These are phyloP conservation scores for Penicillium sp. DNA, from an alignment of 2,329 filamentous ascomycete species.

Conservation along the genomic window DNA sequence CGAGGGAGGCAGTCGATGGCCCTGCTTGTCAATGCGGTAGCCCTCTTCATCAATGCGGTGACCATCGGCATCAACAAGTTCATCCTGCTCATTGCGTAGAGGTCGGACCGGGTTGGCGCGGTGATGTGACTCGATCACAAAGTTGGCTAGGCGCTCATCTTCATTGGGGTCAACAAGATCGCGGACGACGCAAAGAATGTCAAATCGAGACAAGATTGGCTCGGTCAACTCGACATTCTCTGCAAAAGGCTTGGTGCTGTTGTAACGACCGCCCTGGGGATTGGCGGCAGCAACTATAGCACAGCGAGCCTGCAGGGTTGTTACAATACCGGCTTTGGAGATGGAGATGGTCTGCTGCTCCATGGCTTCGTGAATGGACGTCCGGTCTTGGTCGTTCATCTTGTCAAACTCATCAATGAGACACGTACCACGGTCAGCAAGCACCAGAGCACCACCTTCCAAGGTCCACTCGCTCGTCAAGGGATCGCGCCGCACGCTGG, in stretches of 20 bases:
- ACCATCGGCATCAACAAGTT: constrained; percentile 42
- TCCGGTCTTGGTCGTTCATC: constrained; percentile 99
- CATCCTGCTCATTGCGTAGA: constrained; percentile 41
- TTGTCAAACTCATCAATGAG: constrained; percentile 99
- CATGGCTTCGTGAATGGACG: constrained; percentile 99
- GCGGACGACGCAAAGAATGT: constrained; percentile 91
- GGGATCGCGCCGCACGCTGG: constrained; percentile 89
- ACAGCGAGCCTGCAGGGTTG: constrained; percentile 89
- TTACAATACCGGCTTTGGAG: constrained; percentile 96
- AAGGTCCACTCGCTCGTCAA: constrained; percentile 96
- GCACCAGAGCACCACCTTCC: constrained; percentile 88
- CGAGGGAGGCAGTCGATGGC: constrained; percentile 28
- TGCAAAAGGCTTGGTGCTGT: constrained; percentile 90
- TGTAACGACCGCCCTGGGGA: constrained; percentile 92
- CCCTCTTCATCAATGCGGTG: constrained; percentile 58
- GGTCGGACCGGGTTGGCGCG: constrained; percentile 70
- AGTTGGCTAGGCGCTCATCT: constrained; percentile 87
- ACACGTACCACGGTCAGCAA: constrained; percentile 90
- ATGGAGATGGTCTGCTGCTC: constrained; percentile 99
- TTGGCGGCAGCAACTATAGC: constrained; percentile 96
- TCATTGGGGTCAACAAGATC: constrained; percentile 90
- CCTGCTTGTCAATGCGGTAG: constrained; percentile 45
- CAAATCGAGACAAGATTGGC: constrained; percentile 95
- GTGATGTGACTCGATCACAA: constrained; percentile 91
- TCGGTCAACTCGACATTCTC: constrained; percentile 96